Evolutionary conservation across 257 asterid species (phyloP), one percentile per base, ranked within the genome.

Genomic region (Petunia axillaris): DNA sequence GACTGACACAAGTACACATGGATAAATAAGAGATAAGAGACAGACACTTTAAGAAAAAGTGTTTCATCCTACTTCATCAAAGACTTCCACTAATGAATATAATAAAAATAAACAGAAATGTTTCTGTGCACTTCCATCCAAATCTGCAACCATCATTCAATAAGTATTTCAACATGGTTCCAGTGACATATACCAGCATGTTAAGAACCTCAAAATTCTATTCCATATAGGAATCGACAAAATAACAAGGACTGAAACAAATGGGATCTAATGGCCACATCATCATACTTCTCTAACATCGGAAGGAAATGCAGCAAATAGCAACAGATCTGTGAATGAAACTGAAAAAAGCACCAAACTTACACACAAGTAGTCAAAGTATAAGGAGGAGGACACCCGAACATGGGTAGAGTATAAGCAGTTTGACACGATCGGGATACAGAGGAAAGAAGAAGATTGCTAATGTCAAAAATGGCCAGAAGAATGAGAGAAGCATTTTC

Each of bases 361-460:
- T 89, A 95, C 98, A 40, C 13, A 78, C 79, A 80, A 95, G 97
- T 81, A 95, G 82, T 89, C 94, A 87, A 66, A 92, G 93, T 82
- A 95, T 92, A 52, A 95, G 89, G 77, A 95, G 97, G 87, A 93
- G 91, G 80, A 93, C 85, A 53, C 98, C 95, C 6, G 99, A 98
- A 78, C 97, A 93, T 57, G 90, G 79, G 93, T 93, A 95, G 86
- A 95, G 97, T 79, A 95, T 92, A 80, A 92, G 77, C 64, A 93
- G 88, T 91, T 93, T 95, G 91, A 91, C 91, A 80, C 85, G 87
- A 83, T 93, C 93, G 36, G 99, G 99, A 89, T 95, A 95, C 77
- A 93, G 92, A 82, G 98, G 98, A 87, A 93, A 95, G 88, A 95
- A 87, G 88, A 97, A 92, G 86, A 95, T 92, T 70, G 99, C 99